Evolutionary conservation across 331 rosid genomes (phyloP).

Genomic region (Malus hybrid): DNA sequence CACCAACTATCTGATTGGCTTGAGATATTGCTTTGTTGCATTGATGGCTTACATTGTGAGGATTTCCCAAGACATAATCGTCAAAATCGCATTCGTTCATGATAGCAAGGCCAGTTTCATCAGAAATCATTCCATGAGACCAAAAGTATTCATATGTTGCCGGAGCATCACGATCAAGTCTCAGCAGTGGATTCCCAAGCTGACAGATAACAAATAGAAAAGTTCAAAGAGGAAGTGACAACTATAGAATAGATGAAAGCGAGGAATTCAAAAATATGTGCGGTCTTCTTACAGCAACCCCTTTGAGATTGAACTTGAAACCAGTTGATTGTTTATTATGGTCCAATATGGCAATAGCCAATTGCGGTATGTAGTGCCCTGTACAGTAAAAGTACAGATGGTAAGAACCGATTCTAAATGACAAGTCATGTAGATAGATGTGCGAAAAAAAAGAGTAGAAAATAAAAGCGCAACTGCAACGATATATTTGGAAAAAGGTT

Average conservation of each 20-base stretch:
- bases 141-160: slow-evolving; percentile 78
- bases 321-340: slow-evolving; percentile 51
- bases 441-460: not conserved
- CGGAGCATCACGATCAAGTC: slow-evolving; percentile 55
- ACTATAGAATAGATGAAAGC: not conserved
- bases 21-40: slow-evolving; percentile 43
- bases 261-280: not conserved
- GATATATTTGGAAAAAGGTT: too few relatives aligned
- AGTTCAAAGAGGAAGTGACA: not conserved
- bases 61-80: slow-evolving; percentile 33
- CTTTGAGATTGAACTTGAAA: slow-evolving; percentile 79
- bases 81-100: slow-evolving; percentile 60
- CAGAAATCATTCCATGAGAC: slow-evolving; percentile 95
- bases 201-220: slow-evolving; percentile 6
- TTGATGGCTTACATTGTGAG: slow-evolving; percentile 51
- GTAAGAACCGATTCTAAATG: not conserved
- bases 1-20: slow-evolving; percentile 50
- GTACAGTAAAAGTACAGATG: not conserved
- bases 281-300: slow-evolving; percentile 66
- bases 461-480: not conserved
- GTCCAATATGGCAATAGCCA: slow-evolving; percentile 61
- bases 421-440: not conserved
- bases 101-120: slow-evolving; percentile 64
- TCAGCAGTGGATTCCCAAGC: slow-evolving; percentile 90
- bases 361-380: slow-evolving; percentile 93